These are phyloP conservation scores for Backusella liffmaniae DNA, from an alignment of 192 early-diverging fungal genomes.

Conservation along the genomic window DNA sequence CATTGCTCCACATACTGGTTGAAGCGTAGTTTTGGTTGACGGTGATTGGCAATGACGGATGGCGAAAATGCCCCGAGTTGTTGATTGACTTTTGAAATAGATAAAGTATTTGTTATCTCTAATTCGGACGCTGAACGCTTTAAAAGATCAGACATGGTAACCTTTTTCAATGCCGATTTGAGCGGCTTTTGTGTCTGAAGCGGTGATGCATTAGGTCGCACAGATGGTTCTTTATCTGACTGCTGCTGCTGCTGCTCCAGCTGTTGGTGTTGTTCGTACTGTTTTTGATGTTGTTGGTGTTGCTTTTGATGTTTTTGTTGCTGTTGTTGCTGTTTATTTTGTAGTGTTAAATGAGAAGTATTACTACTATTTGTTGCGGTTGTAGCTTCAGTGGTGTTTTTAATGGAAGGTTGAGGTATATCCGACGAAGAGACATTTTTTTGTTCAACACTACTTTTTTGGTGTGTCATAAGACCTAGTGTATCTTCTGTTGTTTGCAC, in stretches of 20 bases:
- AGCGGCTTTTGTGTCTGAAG: conserved; percentile 15
- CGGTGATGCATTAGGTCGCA: background rate
- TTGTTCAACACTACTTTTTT: background rate
- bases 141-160: conserved; percentile 52
- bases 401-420: background rate
- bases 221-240: background rate
- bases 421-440: background rate
- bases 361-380: background rate
- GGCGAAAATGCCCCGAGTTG: conserved; percentile 36
- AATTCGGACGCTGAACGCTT: conserved; percentile 35
- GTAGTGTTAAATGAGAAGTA: background rate
- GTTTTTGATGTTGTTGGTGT: conserved; percentile 7
- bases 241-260: background rate
- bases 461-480: conserved; percentile 16
- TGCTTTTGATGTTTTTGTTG: background rate
- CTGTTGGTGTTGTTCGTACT: background rate
- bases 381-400: background rate
- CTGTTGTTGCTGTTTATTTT: conserved; percentile 18
- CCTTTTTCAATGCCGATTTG: conserved; percentile 57
- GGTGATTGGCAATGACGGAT: conserved; percentile 46
- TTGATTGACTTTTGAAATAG: conserved; percentile 30
- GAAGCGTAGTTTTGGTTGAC: conserved; percentile 56
- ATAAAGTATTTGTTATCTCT: conserved; percentile 23
- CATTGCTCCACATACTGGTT: conserved; percentile 60
- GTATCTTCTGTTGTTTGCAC: conserved; percentile 30